These are phyloP conservation scores for Venustampulla echinocandica DNA, from an alignment of 495 filamentous ascomycete species.

Conservation along the genomic window DNA sequence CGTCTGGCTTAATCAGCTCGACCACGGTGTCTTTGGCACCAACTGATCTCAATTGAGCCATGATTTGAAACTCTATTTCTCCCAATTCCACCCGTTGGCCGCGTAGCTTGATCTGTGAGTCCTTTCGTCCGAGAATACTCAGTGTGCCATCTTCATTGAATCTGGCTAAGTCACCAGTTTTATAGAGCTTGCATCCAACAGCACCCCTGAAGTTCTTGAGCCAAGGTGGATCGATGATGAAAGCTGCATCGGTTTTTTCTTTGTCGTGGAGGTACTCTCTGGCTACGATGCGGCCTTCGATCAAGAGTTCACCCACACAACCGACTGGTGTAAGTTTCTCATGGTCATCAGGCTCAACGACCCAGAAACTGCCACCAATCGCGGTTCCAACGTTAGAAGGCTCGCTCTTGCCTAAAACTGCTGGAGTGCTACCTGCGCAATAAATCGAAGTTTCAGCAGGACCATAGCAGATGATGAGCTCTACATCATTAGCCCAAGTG, in stretches of 20 bases:
- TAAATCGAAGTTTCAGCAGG: background rate
- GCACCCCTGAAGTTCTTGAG: conserved; percentile 31
- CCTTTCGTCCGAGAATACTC: conserved; percentile 21
- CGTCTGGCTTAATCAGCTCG: background rate
- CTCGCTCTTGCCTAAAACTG: background rate
- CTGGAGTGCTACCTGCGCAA: background rate
- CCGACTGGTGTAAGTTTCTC: conserved; percentile 47
- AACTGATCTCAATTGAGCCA: too few species aligned
- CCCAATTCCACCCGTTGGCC: too few species aligned
- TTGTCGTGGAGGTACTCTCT: conserved; percentile 35
- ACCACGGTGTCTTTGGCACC: conserved; percentile 19
- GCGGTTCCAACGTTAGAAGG: conserved; percentile 23
- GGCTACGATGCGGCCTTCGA: conserved; percentile 49
- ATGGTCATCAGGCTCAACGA: conserved; percentile 46
- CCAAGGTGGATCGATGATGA: conserved; percentile 22
- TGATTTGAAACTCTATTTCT: too few species aligned
- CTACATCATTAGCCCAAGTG: background rate
- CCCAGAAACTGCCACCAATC: conserved; percentile 39
- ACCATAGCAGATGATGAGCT: background rate
- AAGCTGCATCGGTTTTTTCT: conserved; percentile 5
- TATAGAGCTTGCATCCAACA: conserved; percentile 49
- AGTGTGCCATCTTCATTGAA: conserved; percentile 32
- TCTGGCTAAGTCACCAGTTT: conserved; percentile 22
- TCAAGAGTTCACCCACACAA: conserved; percentile 47
- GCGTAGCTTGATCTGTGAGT: conserved; percentile 23